Percentiles rank a stretch among this genome's conserved stretches.
Conservation (phyloP, 2,329 filamentous ascomycete genomes). For the Botrytis porri region DNA sequence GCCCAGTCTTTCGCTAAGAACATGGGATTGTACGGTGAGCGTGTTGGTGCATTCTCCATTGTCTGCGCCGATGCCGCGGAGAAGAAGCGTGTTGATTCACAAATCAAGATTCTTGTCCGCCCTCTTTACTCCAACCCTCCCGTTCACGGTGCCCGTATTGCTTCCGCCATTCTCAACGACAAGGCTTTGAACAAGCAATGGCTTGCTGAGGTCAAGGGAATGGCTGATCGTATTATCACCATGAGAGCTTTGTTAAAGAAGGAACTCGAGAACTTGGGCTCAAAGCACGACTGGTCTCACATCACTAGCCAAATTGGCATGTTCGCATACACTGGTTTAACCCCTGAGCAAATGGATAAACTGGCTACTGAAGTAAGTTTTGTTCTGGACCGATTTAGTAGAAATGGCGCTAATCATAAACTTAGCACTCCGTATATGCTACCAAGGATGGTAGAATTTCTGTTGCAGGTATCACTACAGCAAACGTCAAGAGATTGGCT, state of each 20-base stretch:
- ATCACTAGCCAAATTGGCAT: constrained; percentile 99
- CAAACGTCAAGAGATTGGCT: constrained; percentile 75
- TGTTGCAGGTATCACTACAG: constrained; percentile 77
- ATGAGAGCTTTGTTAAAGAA: constrained; percentile 94
- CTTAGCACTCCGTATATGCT: constrained; percentile 86
- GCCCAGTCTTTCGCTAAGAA: constrained; percentile 98
- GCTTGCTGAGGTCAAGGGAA: constrained; percentile 94
- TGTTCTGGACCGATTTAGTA: constrained; percentile 27
- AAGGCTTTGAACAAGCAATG: constrained; percentile 84
- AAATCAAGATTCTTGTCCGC: constrained; percentile 97
- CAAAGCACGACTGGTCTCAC: constrained; percentile 97
- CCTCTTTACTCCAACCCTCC: constrained; percentile 98
- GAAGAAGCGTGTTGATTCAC: constrained; percentile 93
- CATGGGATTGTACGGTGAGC: constrained; percentile 99
- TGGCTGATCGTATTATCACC: constrained; percentile 98
- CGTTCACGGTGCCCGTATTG: constrained; percentile 92
- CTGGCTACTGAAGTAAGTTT: constrained; percentile 75
- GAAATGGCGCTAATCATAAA: constrained; percentile 22
- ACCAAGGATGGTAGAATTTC: constrained; percentile 90
- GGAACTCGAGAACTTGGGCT: constrained; percentile 91
- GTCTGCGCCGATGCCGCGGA: constrained; percentile 82
- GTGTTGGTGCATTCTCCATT: constrained; percentile 93
- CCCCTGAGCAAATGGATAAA: constrained; percentile 83
- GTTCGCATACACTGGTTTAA: constrained; percentile 97
- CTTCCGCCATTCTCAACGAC: constrained; percentile 86